These are phyloP conservation scores for Pugionium dolabratum DNA, from an alignment of 345 rosid species.

Conservation along the genomic window DNA sequence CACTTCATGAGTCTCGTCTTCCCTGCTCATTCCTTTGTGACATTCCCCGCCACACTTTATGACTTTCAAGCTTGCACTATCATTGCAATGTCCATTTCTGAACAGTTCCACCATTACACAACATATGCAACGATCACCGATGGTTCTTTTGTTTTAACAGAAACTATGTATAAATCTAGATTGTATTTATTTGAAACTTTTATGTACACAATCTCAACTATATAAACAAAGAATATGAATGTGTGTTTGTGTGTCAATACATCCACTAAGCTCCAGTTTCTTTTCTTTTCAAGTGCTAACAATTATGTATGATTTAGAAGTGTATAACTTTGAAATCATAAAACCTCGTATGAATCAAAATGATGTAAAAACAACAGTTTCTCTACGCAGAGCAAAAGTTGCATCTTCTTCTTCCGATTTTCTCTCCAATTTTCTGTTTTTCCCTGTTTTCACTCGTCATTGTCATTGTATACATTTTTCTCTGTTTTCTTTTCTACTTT, in stretches of 20 bases:
- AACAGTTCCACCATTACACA: no score
- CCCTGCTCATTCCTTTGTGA: no score
- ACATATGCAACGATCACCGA: no score
- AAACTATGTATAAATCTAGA: background rate
- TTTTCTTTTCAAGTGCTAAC: slow-evolving; percentile 4
- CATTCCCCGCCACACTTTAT: no score
- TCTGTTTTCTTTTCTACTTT: background rate
- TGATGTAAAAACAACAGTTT: slow-evolving; percentile 30
- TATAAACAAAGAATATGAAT: background rate
- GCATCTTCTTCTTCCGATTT: slow-evolving; percentile 22
- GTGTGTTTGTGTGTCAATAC: background rate
- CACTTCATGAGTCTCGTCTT: no score
- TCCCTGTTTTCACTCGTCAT: slow-evolving; percentile 25
- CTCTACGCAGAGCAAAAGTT: slow-evolving; percentile 31
- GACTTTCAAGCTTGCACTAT: no score
- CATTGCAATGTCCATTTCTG: no score
- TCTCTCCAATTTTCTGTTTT: slow-evolving; percentile 21
- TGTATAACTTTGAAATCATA: slow-evolving; percentile 26
- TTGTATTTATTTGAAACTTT: slow-evolving; percentile 20
- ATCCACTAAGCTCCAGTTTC: slow-evolving; percentile 18
- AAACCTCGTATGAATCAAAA: no score
- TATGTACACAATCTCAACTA: slow-evolving; percentile 27
- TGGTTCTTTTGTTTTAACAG: no score
- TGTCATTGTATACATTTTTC: slow-evolving; percentile 15
- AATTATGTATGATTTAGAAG: slow-evolving; percentile 12